Evolutionary conservation across 2,329 filamentous ascomycete genomes (phyloP), one percentile per base, ranked within the genome.

Genomic region (Chrysoporthe austroafricana): DNA sequence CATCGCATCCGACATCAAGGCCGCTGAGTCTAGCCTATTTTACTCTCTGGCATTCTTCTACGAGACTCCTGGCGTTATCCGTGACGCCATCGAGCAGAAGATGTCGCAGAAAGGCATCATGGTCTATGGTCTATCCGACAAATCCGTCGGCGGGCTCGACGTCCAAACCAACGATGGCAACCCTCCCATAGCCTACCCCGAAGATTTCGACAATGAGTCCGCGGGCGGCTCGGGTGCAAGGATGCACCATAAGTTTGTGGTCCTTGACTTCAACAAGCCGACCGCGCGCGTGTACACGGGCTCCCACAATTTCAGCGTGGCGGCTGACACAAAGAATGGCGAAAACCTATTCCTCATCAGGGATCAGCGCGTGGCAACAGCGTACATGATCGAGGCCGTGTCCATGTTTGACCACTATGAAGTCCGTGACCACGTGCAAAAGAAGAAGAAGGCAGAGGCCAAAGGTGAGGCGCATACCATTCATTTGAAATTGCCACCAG

Each of bases 1-100:
- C 48, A 71, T 73, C 36, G 71, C 71, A 4, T 34, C 62, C 36
- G 79, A 82, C 60, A 78, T 81, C 67, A 77, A 76, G 52, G 76
- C 77, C 0, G 73, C 78, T 14, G 72, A 76, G 56, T 73, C 71
- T 11, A 73, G 71, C 58, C 63, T 73, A 5, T 73, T 73, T 56
- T 73, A 73, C 63, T 73, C 71, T 18, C 71, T 73, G 48, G 71
- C 71, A n/a, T 73, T 73, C 62, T 64, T 73, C 5, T 73, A 73
- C 39, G 68, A 73, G 63, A 73, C 71, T 0, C 89, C 66, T 1
- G 71, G 71, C 1, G 71, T 67, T 4, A 72, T 73, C 61, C 71
- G 67, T 21, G 64, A 73, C 16, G 66, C 71, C 61, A 73, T 73
- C 58, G 62, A 68, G 66, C 64, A 69, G 56, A 70, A 69, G 63